Conservation (phyloP, 306 rosid genomes). For the Canavalia ensiformis region DNA sequence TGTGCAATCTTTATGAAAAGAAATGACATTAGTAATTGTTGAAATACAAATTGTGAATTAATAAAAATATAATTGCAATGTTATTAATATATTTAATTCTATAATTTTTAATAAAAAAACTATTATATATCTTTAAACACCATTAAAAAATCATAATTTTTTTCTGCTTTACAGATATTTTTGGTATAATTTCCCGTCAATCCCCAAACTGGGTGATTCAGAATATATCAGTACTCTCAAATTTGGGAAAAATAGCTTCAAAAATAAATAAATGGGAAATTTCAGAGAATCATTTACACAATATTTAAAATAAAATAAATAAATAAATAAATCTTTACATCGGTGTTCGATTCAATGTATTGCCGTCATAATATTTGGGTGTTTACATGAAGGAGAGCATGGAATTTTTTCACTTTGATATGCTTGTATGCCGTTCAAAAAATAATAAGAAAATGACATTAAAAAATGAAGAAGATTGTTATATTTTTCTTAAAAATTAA, state of each 20-base stretch:
- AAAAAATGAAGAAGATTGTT: not conserved
- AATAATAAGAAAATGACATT: not conserved
- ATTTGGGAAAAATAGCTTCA: not conserved
- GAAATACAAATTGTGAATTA: no score
- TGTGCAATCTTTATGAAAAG: not conserved
- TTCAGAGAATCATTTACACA: not conserved
- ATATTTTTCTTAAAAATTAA: not conserved
- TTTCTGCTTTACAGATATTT: no score
- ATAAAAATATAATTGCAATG: no score
- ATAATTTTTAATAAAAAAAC: no score
- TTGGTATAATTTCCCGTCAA: not conserved
- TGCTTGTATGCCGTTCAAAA: not conserved
- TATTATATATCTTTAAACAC: no score
- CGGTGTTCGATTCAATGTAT: constrained; percentile 14
- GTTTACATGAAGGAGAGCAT: constrained; percentile 23
- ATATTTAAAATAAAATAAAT: not conserved
- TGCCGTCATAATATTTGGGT: not conserved
- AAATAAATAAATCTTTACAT: constrained; percentile 1
- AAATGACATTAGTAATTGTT: no score
- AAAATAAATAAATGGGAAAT: not conserved
- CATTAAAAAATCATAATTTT: no score
- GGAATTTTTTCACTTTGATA: not conserved
- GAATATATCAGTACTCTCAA: not conserved
- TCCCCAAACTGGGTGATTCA: not conserved
- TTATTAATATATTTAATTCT: no score